phyloP scores from a whole-genome alignment of 257 asterid genomes.

The Verbascum thapsus region DNA sequence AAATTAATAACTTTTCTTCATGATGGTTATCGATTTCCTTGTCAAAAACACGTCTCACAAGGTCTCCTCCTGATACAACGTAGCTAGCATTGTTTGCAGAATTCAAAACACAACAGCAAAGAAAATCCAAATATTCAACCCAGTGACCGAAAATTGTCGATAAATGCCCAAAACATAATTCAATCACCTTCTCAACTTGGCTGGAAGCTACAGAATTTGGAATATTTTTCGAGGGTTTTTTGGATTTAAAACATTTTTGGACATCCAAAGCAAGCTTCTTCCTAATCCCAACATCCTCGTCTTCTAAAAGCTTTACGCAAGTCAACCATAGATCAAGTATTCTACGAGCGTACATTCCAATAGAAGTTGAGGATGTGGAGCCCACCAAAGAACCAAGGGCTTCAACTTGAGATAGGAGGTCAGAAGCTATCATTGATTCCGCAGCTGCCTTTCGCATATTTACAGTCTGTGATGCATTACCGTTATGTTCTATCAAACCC shows the following conservation, averaged over 20 bases:
- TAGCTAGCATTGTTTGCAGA: conserved; percentile 50
- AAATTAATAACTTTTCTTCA: conserved; percentile 79
- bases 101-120: conserved; percentile 65
- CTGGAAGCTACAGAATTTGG: conserved; percentile 47
- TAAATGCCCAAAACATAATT: conserved; percentile 69
- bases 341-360: conserved; percentile 52
- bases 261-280: conserved; percentile 70
- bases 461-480: conserved; percentile 77
- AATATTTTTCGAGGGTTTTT: conserved; percentile 19
- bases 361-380: conserved; percentile 33
- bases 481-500: conserved; percentile 52
- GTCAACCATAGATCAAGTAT: conserved; percentile 70
- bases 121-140: conserved; percentile 63
- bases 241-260: conserved; percentile 54
- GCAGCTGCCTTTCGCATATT: conserved; percentile 87
- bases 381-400: conserved; percentile 47
- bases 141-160: conserved; percentile 68
- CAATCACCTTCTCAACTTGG: conserved; percentile 93
- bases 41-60: conserved; percentile 86
- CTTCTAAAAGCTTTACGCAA: conserved; percentile 85
- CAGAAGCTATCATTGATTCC: conserved; percentile 85
- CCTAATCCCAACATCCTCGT: conserved; percentile 80
- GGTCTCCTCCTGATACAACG: conserved; percentile 61
- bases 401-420: conserved; percentile 58
- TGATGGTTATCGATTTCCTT: conserved; percentile 96